phyloP scores from a whole-genome alignment of 2,329 filamentous ascomycete species.

The Ophiostoma ulmi region DNA sequence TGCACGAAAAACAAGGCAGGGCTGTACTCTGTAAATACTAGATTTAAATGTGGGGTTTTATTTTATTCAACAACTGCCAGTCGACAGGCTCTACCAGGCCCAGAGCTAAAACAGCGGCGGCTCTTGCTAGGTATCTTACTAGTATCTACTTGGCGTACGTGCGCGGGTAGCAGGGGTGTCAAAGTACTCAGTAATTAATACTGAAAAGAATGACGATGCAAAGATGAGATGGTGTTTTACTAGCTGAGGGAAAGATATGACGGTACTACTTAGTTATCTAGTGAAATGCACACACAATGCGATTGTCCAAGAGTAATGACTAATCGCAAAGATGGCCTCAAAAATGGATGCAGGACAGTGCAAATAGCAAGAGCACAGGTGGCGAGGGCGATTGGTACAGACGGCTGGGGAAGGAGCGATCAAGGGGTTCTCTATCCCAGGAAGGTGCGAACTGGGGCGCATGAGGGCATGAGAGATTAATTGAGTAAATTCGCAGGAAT shows the following conservation, averaged over 20 bases:
- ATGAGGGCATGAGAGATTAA: neutral
- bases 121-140: neutral
- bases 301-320: neutral
- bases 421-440: slow-evolving; percentile 1
- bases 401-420: slow-evolving; percentile 8
- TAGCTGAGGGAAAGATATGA: neutral
- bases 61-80: neutral
- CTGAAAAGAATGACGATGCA: neutral
- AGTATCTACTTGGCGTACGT: slow-evolving; percentile 3
- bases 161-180: slow-evolving; percentile 1
- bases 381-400: neutral
- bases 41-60: neutral
- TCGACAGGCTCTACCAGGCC: neutral
- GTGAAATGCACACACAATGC: neutral
- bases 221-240: too few species aligned
- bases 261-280: neutral
- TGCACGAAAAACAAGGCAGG: slow-evolving; percentile 10
- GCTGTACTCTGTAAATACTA: neutral
- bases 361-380: neutral
- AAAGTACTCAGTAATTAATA: neutral
- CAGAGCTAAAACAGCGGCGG: slow-evolving; percentile 4
- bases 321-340: neutral
- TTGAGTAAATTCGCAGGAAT: neutral
- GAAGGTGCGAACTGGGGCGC: slow-evolving; percentile 3
- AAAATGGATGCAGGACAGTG: neutral